Percentiles rank a stretch among this genome's conserved stretches.
Conservation (phyloP, 2,329 filamentous ascomycete genomes). For the Pseudonectria buxi region DNA sequence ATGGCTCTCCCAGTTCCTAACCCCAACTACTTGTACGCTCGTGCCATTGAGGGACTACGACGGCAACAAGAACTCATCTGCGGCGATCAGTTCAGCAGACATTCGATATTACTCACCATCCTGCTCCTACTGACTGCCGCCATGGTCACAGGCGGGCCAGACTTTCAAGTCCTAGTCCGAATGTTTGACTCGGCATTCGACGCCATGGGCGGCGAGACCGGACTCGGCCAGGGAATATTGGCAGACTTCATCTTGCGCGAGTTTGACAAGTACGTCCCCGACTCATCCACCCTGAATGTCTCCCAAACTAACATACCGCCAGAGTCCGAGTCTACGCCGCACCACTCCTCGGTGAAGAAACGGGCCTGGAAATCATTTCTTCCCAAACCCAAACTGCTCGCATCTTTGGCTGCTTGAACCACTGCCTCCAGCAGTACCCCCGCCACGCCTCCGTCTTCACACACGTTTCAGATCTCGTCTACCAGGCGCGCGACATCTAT, state of each 20-base stretch:
- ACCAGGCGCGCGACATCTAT: constrained; percentile 77
- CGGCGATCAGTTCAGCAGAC: not conserved
- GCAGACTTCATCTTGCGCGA: constrained; percentile 3
- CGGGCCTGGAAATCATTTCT: constrained; percentile 2
- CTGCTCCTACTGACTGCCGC: constrained; percentile 1
- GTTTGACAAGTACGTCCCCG: constrained; percentile 3
- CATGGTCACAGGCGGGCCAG: constrained; percentile 5
- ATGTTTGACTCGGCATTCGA: constrained; percentile 3
- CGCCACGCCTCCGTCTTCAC: constrained; percentile 69
- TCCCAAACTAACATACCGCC: not conserved
- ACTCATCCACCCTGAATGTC: too few relatives aligned
- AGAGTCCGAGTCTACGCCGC: constrained; percentile 9
- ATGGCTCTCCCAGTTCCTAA: not conserved
- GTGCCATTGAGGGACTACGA: constrained; percentile 1
- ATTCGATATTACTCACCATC: constrained; percentile 3
- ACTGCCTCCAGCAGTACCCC: constrained; percentile 53
- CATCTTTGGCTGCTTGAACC: constrained; percentile 3
- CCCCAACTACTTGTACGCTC: constrained; percentile 1
- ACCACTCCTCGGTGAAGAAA: constrained; percentile 5
- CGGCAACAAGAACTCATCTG: not conserved
- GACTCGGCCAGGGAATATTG: not conserved
- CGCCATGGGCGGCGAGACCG: constrained; percentile 2
- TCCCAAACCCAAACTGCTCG: constrained; percentile 3
- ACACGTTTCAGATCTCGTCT: constrained; percentile 70
- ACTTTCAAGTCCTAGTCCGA: constrained; percentile 3